Conservation (phyloP, 306 rosid species). For the Lathyrus oleraceus region DNA sequence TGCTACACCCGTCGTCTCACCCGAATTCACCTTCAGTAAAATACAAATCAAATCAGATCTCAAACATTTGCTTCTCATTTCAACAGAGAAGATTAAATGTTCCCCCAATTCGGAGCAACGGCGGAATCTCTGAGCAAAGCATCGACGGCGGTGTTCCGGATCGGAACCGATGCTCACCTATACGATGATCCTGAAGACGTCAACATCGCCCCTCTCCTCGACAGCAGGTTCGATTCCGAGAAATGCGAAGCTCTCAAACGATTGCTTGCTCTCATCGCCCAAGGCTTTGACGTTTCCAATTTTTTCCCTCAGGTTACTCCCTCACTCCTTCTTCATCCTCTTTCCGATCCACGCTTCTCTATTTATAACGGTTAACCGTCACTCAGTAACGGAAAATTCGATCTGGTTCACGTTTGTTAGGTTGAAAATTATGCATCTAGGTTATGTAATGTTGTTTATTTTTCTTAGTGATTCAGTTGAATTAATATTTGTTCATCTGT, state of each 20-base stretch:
- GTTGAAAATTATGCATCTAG: background rate
- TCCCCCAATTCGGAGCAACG: slow-evolving; percentile 86
- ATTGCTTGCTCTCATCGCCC: slow-evolving; percentile 92
- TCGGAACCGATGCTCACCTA: slow-evolving; percentile 99
- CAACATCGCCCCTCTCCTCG: slow-evolving; percentile 77
- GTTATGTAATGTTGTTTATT: background rate
- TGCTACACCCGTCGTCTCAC: background rate
- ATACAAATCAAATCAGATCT: slow-evolving; percentile 2
- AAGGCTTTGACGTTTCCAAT: slow-evolving; percentile 91
- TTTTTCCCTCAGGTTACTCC: slow-evolving; percentile 82
- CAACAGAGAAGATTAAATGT: slow-evolving; percentile 44
- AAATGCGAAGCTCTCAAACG: slow-evolving; percentile 97
- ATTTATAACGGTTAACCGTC: background rate
- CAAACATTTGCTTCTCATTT: background rate
- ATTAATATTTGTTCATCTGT: background rate
- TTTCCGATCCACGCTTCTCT: background rate
- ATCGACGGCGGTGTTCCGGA: slow-evolving; percentile 87
- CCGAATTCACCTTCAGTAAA: background rate
- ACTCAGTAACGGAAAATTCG: background rate
- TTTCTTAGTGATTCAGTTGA: background rate
- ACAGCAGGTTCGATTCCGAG: slow-evolving; percentile 93
- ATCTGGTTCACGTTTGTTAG: background rate
- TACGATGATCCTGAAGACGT: slow-evolving; percentile 98
- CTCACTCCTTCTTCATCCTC: no score
- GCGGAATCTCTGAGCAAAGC: slow-evolving; percentile 93